Evolutionary conservation across 2,329 filamentous ascomycete species (phyloP).

Genomic region (Alternaria alternata): DNA sequence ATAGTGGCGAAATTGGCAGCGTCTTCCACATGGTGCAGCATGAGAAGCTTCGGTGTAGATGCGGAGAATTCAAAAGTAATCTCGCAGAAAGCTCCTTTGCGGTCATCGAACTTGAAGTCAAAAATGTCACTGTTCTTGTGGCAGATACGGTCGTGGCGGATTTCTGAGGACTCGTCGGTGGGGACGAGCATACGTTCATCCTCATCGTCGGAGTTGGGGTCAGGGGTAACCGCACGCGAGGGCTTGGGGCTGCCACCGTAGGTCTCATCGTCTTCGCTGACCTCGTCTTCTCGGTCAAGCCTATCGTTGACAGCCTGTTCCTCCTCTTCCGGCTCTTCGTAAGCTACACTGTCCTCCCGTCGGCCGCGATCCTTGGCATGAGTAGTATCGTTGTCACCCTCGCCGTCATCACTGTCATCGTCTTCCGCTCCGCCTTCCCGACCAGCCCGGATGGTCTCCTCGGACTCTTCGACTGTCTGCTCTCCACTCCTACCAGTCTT

Average conservation of each 20-base stretch:
- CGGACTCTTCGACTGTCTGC: slow-evolving; percentile 56
- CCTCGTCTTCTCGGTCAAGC: slow-evolving; percentile 65
- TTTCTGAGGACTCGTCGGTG: slow-evolving; percentile 41
- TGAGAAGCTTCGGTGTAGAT: slow-evolving; percentile 85
- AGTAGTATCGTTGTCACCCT: slow-evolving; percentile 65
- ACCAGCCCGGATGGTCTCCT: slow-evolving; percentile 36
- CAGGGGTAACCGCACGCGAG: slow-evolving; percentile 44
- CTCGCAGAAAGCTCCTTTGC: slow-evolving; percentile 75
- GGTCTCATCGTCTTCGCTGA: slow-evolving; percentile 60
- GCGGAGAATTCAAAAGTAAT: slow-evolving; percentile 85
- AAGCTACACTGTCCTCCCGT: slow-evolving; percentile 82
- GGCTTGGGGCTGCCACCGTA: slow-evolving; percentile 57
- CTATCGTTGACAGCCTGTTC: slow-evolving; percentile 77
- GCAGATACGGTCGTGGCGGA: slow-evolving; percentile 53
- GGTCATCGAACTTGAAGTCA: slow-evolving; percentile 81
- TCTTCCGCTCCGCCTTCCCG: slow-evolving; percentile 68
- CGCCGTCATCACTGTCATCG: slow-evolving; percentile 74
- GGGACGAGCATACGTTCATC: slow-evolving; percentile 36
- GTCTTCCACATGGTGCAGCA: slow-evolving; percentile 87
- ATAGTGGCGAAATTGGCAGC: slow-evolving; percentile 81
- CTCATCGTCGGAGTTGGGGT: slow-evolving; percentile 38
- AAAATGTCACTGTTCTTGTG: slow-evolving; percentile 68
- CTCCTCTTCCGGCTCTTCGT: slow-evolving; percentile 91
- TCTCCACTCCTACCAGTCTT: slow-evolving; percentile 64
- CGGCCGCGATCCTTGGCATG: slow-evolving; percentile 78